Evolutionary conservation across 768 basidiomycete genomes (phyloP), one percentile per base, ranked within the genome.

Genomic region (Rhodotorula taiwanensis): DNA sequence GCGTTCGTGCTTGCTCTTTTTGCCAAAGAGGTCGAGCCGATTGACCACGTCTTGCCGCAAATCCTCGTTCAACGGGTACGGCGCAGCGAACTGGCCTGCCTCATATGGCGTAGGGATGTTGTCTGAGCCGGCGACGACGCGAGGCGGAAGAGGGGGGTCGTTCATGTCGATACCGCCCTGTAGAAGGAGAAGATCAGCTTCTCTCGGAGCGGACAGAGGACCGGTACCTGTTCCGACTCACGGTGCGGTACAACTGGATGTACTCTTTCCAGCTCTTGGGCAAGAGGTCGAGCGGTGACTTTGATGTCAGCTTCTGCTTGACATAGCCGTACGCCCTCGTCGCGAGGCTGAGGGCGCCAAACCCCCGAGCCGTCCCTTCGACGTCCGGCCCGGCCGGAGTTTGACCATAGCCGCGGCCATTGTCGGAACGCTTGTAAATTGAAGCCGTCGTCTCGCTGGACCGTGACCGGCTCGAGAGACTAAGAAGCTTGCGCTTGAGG

Each of bases 191-290:
- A 43, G 9, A 31, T 31, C 21, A 55, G 47, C 18, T 14, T 30
- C 2, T 13, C 10, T 31, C 2, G 13, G 21, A 7, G 15, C 2
- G 18, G 44, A 10, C 20, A 25, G 18, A 3, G 31, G 23, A n/a
- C 7, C 14, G 42, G n/a, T 8, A 27, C n/a, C n/a, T n/a, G n/a
- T n/a, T 20, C 27, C 10, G n/a, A 61, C 63, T 27, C 50, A 66
- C 68, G 27, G 54, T 65, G 11, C 55, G 65, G 53, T 71, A 71
- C 4, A 58, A 56, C 28, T 49, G 34, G 13, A 41, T 25, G 34
- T 57, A 71, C 25, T 69, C 70, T 10, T 34, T 54, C 70, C 70
- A 71, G 4, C 60, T 69, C 28, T 55, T 44, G 0, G 70, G 70
- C n/a, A 66, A 44, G 44, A 66, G 39, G n/a, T 71, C 64, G 31